Evolutionary conservation across 768 basidiomycete species (phyloP), one percentile per base, ranked within the genome.

Genomic region (Omphalotus guepiniiformis): DNA sequence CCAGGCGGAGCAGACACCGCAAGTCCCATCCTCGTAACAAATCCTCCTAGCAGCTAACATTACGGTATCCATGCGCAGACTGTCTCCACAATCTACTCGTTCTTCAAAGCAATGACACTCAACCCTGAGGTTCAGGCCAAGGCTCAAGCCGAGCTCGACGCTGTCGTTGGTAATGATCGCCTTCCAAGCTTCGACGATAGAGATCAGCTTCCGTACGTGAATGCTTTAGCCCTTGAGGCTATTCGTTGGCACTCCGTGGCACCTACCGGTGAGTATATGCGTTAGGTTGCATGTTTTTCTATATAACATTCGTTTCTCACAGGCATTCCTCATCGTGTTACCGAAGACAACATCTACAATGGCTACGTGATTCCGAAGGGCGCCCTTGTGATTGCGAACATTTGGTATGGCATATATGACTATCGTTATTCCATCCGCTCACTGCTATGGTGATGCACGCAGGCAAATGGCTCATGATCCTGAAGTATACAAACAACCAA

Each of bases 1-100:
- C 23, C 22, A 45, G 50, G 66, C 18, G 69, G 68, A 2, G 61
- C 62, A 21, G 60, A 62, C 22, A 61, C 59, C 2, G 59, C 58
- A 29, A 6, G 49, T 19, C 11, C 18, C 21, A 15, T 29, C n/a
- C n/a, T n/a, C n/a, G n/a, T n/a, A n/a, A n/a, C n/a, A n/a, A n/a
- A n/a, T n/a, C n/a, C n/a, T n/a, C n/a, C n/a, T n/a, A n/a, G n/a
- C n/a, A n/a, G n/a, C n/a, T n/a, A n/a, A n/a, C n/a, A n/a, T n/a
- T n/a, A n/a, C n/a, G n/a, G n/a, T n/a, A n/a, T 38, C 25, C 22
- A 39, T 34, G 22, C 16, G 23, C 19, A 61, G 59, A 59, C 54
- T 5, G 51, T 56, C n/a, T 47, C 59, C 6, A 48, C 61, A 0
- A 57, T 63, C 11, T 48, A 58, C 18, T 58, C 61, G 4, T 63